Evolutionary conservation across 2,329 filamentous ascomycete genomes (phyloP).

Genomic region (Beauveria asiatica): DNA sequence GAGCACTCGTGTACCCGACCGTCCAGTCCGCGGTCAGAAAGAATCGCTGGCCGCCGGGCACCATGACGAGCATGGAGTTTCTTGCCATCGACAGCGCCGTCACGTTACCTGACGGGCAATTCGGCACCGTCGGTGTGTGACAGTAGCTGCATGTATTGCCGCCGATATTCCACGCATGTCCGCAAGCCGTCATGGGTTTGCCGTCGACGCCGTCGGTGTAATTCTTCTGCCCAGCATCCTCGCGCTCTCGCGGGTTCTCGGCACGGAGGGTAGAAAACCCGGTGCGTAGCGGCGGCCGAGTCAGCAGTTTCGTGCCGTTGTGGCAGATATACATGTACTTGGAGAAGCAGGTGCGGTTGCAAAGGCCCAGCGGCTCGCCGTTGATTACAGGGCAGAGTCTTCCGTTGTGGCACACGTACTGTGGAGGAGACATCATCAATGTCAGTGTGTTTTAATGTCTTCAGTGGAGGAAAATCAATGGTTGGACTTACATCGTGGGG

Average conservation of each 20-base stretch:
- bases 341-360: slow-evolving; percentile 27
- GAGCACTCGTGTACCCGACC: slow-evolving; percentile 26
- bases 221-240: not conserved
- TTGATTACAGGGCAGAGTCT: slow-evolving; percentile 26
- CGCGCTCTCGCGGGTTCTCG: slow-evolving; percentile 20
- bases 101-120: slow-evolving; percentile 21
- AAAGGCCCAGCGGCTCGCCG: slow-evolving; percentile 25
- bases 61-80: slow-evolving; percentile 21
- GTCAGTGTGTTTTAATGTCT: not conserved
- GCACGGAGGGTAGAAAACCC: slow-evolving; percentile 18
- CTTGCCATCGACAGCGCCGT: slow-evolving; percentile 18
- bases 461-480: no score
- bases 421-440: not conserved
- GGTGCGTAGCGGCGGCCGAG: not conserved
- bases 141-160: slow-evolving; percentile 19
- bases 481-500: not conserved
- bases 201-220: slow-evolving; percentile 17
- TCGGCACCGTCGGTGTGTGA: not conserved
- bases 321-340: slow-evolving; percentile 19
- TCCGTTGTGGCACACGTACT: slow-evolving; percentile 24
- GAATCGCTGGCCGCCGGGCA: slow-evolving; percentile 25
- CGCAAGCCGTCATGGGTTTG: slow-evolving; percentile 21
- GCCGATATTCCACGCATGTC: slow-evolving; percentile 18
- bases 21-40: slow-evolving; percentile 22
- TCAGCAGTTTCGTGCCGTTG: not conserved